These are phyloP conservation scores for Paraconiothyrium sp. DNA, from an alignment of 2,329 filamentous ascomycete species.

Conservation along the genomic window DNA sequence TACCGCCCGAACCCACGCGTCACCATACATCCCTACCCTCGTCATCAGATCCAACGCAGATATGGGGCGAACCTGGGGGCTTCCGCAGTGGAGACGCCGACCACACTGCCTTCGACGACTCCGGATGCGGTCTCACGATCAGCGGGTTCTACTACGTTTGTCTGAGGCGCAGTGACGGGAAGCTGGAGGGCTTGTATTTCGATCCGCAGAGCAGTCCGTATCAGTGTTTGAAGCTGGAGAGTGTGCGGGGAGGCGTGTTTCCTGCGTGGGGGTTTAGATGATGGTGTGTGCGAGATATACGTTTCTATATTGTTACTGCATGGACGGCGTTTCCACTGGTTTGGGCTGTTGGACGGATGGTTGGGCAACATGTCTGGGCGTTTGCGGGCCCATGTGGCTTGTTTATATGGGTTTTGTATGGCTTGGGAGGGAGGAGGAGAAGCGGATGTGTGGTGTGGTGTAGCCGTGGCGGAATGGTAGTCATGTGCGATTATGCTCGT, in stretches of 20 bases:
- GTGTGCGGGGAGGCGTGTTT: constrained; percentile 45
- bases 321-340: neutral
- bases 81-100: constrained; percentile 26
- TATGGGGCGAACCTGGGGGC: neutral
- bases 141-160: constrained; percentile 65
- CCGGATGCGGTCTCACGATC: constrained; percentile 60
- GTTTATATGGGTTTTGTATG: neutral
- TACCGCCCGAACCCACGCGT: constrained; percentile 9
- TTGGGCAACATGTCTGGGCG: neutral
- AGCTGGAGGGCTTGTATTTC: constrained; percentile 63
- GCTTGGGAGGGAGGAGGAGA: neutral
- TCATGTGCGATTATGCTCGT: neutral
- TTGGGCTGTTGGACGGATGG: neutral
- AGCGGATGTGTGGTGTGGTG: too few species aligned
- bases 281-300: neutral
- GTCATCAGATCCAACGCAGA: constrained; percentile 1
- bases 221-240: constrained; percentile 60
- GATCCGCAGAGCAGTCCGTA: constrained; percentile 65
- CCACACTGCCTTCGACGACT: constrained; percentile 42
- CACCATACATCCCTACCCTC: constrained; percentile 13
- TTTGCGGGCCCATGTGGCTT: constrained; percentile 3
- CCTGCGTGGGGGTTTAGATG: constrained; percentile 52
- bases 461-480: neutral
- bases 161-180: constrained; percentile 57
- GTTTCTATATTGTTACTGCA: constrained; percentile 2